Percentiles rank a stretch among this genome's conserved stretches.
Evolutionary conservation across 1,284 basidiomycete genomes (phyloP).

Genomic region (Kwoniella shivajii): DNA sequence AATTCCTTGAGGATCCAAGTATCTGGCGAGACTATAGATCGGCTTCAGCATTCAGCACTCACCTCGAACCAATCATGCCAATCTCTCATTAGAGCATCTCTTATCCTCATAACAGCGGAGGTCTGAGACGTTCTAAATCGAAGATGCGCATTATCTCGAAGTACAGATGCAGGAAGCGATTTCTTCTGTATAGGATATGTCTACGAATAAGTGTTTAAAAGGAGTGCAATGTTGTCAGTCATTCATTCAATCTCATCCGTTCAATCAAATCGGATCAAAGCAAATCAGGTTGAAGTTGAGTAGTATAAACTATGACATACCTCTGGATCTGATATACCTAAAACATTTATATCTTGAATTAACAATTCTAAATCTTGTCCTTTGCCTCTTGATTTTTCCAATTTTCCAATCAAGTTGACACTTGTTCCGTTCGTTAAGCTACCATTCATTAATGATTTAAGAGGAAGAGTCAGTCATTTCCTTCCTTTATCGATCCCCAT

Average conservation of each 20-base stretch:
- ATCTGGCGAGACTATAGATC: background rate
- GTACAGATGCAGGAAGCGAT: constrained; percentile 68
- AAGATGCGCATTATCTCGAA: constrained; percentile 80
- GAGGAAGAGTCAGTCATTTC: background rate
- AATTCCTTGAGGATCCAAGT: no score
- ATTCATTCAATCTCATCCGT: no score
- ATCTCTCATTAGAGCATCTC: constrained; percentile 63
- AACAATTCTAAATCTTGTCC: constrained; percentile 74
- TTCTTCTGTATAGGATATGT: constrained; percentile 86
- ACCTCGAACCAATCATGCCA: constrained; percentile 71
- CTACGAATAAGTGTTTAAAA: background rate
- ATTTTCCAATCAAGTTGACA: constrained; percentile 66
- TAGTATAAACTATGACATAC: constrained; percentile 55
- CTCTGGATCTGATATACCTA: constrained; percentile 75
- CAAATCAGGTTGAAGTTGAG: background rate
- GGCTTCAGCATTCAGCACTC: constrained; percentile 35
- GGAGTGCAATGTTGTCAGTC: background rate
- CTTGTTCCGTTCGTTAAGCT: constrained; percentile 70
- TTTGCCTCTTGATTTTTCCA: constrained; percentile 66
- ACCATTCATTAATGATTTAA: background rate
- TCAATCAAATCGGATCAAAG: background rate
- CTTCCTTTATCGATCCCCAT: background rate
- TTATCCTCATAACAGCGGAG: constrained; percentile 72
- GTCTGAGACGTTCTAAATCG: constrained; percentile 73
- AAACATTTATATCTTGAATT: constrained; percentile 65